Percentiles rank a stretch among this genome's conserved stretches.
Evolutionary conservation across 192 early-diverging fungal species (phyloP).

Genomic region (Rhizophagus prolifer): DNA sequence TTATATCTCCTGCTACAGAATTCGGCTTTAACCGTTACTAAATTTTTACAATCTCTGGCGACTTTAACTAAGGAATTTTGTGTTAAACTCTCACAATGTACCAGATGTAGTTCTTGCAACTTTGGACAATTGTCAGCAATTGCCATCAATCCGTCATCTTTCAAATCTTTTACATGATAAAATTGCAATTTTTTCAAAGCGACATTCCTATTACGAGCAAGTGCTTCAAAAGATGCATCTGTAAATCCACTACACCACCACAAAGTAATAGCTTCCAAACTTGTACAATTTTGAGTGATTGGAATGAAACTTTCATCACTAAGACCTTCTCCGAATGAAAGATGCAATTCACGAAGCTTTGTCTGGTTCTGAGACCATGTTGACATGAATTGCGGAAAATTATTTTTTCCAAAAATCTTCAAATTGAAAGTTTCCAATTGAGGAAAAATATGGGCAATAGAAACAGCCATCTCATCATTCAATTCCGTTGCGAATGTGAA

Average conservation of each 20-base stretch:
- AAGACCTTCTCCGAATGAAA: conserved; percentile 9
- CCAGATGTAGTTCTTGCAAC: conserved; percentile 8
- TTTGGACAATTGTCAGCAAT: conserved; percentile 6
- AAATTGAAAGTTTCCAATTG: background rate
- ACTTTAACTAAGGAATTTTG: conserved; percentile 4
- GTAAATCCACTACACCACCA: conserved; percentile 13
- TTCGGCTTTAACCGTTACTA: background rate
- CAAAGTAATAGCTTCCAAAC: background rate
- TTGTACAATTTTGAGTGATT: conserved; percentile 8
- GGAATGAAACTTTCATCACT: conserved; percentile 8
- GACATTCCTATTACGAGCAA: conserved; percentile 1
- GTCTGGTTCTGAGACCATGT: background rate
- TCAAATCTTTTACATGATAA: conserved; percentile 17
- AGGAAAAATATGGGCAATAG: background rate
- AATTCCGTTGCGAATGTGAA: conserved; percentile 2
- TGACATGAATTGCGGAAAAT: conserved; percentile 4
- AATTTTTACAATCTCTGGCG: conserved; percentile 9
- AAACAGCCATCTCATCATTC: conserved; percentile 7
- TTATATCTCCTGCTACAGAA: conserved; percentile 10
- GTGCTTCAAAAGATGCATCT: conserved; percentile 1
- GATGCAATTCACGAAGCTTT: background rate
- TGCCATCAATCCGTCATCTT: background rate
- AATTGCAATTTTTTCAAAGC: background rate
- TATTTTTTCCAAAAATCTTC: conserved; percentile 9
- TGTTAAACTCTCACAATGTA: conserved; percentile 9